Base-by-base conservation (phyloP, 1,284 basidiomycete species). In the Moesziomyces sp. region DNA sequence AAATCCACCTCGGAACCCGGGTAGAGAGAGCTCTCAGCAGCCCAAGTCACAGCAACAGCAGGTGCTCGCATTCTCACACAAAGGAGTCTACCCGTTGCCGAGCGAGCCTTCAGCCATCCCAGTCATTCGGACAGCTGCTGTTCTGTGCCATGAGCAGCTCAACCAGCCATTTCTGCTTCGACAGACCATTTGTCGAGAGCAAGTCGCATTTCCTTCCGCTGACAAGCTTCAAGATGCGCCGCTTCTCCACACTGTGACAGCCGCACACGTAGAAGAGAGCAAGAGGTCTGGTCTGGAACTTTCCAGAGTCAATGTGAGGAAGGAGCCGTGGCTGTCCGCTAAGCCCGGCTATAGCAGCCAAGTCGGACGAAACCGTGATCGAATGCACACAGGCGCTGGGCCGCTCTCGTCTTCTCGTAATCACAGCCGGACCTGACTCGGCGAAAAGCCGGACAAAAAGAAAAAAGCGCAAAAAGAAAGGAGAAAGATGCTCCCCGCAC, bases 281-380 rank as follows among this genome's bases (percentile, higher is more conserved):
- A 13, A 13, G 30, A 33, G 13, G 30, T 13, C 30, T 3, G 13
- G 58, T 54, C 55, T 68, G 58, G 65, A 68, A 68, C 35, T 40
- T 68, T 68, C 65, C 35, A 61, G 65, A 68, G 55, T 44, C 23
- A 30, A n/a, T 23, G 38, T 21, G 40, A 42, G 35, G 33, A 40
- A 24, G 4, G 4, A 45, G 3, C 19, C 19, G 13, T 7, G 23
- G n/a, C 44, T 24, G 44, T 45, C 44, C 44, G 44, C 44, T n/a
- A 40, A 40, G 35, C 49, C n/a, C 35, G 35, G n/a, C 49, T 13
- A 46, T 46, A 50, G 46, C 35, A 14, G 18, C 11, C 8, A 16
- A 40, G 58, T 68, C 59, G 65, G 65, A 58, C 44, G 24, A 62
- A 68, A 68, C 65, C 65, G 65, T 68, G 65, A 61, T 50, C 52